phyloP scores from a whole-genome alignment of 169 alveolate genomes.

The Plasmodium sp. region DNA sequence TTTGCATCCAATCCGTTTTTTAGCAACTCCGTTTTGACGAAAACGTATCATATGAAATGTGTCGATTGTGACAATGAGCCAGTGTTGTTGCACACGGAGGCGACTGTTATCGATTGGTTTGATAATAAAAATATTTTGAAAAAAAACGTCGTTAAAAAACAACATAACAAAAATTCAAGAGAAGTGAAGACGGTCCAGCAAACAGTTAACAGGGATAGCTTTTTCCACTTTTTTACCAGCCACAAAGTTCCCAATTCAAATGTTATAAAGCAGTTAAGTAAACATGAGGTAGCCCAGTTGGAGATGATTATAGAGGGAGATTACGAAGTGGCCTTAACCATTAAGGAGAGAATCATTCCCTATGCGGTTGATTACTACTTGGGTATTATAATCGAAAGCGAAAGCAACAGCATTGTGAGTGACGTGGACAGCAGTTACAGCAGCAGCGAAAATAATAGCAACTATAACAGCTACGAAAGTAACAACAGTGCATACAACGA shows the following conservation, averaged over 20 bases:
- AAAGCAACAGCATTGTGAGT: constrained; percentile 70
- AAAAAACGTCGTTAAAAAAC: constrained; percentile 83
- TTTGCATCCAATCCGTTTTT: constrained; percentile 85
- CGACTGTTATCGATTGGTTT: constrained; percentile 86
- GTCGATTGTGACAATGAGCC: constrained; percentile 87
- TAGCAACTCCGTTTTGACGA: constrained; percentile 81
- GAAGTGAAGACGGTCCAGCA: constrained; percentile 84
- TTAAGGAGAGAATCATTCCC: constrained; percentile 86
- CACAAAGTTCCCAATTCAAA: constrained; percentile 65
- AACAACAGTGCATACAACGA: constrained; percentile 75
- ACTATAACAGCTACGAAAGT: constrained; percentile 72
- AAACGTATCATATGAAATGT: constrained; percentile 86
- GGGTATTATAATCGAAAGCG: constrained; percentile 79
- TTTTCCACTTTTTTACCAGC: constrained; percentile 85
- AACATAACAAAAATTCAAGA: constrained; percentile 83
- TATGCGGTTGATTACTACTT: constrained; percentile 86
- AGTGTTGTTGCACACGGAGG: constrained; percentile 86
- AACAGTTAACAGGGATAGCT: constrained; percentile 84
- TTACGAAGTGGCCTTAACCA: constrained; percentile 85
- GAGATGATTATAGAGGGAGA: constrained; percentile 88
- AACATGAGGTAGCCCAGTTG: constrained; percentile 83
- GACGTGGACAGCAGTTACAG: constrained; percentile 72
- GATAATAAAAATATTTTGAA: constrained; percentile 84
- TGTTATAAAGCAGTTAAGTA: constrained; percentile 66
- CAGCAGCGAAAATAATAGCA: constrained; percentile 70